Evolutionary conservation across 305 asterid genomes (phyloP).

Genomic region (Fraxinus velutina): DNA sequence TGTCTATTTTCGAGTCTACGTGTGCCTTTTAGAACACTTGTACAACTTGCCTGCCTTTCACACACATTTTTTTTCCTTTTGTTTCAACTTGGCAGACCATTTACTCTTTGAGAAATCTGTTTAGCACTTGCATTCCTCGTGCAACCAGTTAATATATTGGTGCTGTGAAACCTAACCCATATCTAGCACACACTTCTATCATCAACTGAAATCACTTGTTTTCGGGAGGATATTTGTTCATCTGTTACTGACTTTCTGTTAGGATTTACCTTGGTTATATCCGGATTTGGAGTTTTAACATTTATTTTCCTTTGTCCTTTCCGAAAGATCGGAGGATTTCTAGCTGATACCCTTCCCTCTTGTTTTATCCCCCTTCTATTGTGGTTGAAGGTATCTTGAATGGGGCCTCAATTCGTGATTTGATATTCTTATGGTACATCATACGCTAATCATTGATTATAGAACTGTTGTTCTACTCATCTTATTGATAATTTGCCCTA

Average conservation of each 20-base stretch:
- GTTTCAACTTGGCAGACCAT: not conserved
- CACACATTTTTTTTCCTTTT: too few relatives aligned
- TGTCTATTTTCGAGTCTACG: not conserved
- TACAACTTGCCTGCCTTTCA: not conserved
- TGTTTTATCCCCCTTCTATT: not conserved
- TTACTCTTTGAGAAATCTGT: not conserved
- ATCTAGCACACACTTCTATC: not conserved
- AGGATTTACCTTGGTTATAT: not conserved
- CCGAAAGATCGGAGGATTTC: not conserved
- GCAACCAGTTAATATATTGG: not conserved
- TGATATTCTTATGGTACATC: not conserved
- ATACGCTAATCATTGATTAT: not conserved
- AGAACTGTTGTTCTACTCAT: slow-evolving; percentile 1
- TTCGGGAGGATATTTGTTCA: not conserved
- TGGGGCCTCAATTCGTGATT: not conserved
- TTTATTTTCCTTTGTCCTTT: slow-evolving; percentile 6
- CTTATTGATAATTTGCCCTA: slow-evolving; percentile 20
- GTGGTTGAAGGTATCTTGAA: not conserved
- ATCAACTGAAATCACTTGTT: not conserved
- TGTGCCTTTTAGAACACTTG: not conserved
- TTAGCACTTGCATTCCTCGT: not conserved
- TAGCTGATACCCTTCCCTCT: not conserved
- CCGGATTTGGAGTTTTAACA: not conserved
- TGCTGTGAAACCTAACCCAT: not conserved
- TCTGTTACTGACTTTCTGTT: not conserved